Evolutionary conservation across 78 protist genomes (phyloP), one percentile per base, ranked within the genome.

Genomic region (Neovahlkampfia damariscottae): DNA sequence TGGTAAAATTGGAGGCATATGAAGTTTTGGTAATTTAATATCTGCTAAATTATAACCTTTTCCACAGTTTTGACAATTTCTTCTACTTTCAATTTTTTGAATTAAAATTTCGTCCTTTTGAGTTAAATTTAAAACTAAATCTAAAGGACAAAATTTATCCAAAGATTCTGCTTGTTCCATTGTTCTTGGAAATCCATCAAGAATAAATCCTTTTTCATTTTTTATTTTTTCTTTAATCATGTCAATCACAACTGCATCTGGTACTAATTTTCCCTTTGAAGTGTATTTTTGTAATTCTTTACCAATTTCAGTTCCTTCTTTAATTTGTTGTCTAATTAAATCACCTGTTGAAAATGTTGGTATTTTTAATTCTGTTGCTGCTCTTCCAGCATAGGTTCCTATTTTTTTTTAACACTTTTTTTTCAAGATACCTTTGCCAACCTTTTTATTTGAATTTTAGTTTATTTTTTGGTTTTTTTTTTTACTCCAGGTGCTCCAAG

Each of bases 131-230:
- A 72, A 1, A 29, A 80, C 83, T 3, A 2, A 5, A n/a, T 80
- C 83, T 10, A 71, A 1, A 9, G 3, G 27, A 68, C 66, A 38
- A 5, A 28, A 3, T 30, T 38, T 6, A 70, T 73, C 72, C 77
- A 73, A 8, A 8, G 27, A 28, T 27, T 73, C 72, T 2, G 80
- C 84, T 41, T 81, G 84, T 5, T 5, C 37, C 2, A 75, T 4
- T 29, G 31, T 41, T 10, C 84, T 32, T 58, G 84, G 84, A 41
- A 30, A 81, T 32, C 84, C 84, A 8, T 81, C 84, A 29, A 81
- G 78, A 39, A 81, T 34, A 77, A 31, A 81, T 2, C 84, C 84
- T 10, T 4, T 39, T 8, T 27, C n/a, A 58, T 3, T 5, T 2
- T 28, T 2, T 7, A 37, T 38, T 6, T 2, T 4, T 7, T 28